Evolutionary conservation across 306 rosid species (phyloP).

Genomic region (Cicer yamashitae): DNA sequence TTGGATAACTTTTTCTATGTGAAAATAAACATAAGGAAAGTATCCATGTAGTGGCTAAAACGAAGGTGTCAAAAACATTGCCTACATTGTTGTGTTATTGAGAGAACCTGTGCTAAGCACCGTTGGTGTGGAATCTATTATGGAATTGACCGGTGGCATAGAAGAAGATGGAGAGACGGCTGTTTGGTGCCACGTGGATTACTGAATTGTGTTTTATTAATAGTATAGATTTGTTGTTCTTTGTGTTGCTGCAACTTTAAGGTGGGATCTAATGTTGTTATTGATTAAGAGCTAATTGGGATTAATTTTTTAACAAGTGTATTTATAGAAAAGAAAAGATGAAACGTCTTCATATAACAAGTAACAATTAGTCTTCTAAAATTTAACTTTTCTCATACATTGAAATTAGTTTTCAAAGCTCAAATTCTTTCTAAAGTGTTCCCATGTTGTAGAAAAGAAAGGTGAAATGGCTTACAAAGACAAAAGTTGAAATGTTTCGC

Average conservation of each 20-base stretch:
- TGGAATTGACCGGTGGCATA: not conserved
- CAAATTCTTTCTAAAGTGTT: not conserved
- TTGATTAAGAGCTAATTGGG: not conserved
- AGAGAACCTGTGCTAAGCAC: not conserved
- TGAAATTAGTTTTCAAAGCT: conserved; percentile 15
- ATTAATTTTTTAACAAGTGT: not conserved
- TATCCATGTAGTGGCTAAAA: not conserved
- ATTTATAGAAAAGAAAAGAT: not conserved
- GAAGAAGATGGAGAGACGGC: not conserved
- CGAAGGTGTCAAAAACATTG: not conserved
- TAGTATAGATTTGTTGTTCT: not conserved
- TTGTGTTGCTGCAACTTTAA: not conserved
- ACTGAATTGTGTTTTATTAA: not conserved
- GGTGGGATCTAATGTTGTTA: not conserved
- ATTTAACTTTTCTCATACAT: not conserved
- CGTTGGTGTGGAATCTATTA: not conserved
- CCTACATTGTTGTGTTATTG: not conserved
- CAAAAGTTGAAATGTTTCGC: not conserved
- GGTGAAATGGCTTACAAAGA: not conserved
- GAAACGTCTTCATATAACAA: not conserved
- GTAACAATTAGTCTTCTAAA: not conserved
- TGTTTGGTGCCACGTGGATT: not conserved
- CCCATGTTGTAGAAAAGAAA: not conserved
- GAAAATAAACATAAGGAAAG: not conserved
- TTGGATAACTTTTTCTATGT: not conserved